A percentile compares a stretch with the other conserved stretches of the same genome.
These are phyloP conservation scores for Populus hybrid DNA, from an alignment of 441 rosid species.

Conservation along the genomic window DNA sequence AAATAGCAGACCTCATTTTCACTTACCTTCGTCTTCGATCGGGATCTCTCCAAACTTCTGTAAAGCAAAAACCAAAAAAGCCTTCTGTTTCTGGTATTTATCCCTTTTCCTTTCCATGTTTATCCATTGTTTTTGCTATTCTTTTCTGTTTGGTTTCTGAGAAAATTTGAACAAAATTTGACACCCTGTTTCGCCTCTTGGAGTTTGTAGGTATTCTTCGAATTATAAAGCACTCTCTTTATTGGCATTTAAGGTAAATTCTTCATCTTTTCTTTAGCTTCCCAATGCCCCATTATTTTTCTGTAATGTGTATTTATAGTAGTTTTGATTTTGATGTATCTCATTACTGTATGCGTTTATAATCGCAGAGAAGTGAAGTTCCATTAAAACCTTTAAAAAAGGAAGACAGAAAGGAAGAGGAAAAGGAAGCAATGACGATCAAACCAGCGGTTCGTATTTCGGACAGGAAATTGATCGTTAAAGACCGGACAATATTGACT, in stretches of 20 bases:
- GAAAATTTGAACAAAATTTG: neutral
- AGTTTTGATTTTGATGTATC: no score
- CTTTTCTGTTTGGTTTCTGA: neutral
- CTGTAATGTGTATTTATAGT: neutral
- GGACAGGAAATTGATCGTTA: constrained; percentile 61
- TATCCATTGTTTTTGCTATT: neutral
- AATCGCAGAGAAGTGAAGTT: no score
- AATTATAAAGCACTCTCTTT: constrained; percentile 24
- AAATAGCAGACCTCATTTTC: constrained; percentile 39
- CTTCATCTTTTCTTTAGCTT: neutral
- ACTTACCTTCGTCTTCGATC: constrained; percentile 26
- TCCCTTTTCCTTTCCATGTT: neutral
- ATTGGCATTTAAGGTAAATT: constrained; percentile 46
- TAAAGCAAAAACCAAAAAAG: constrained; percentile 4
- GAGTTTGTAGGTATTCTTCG: constrained; percentile 38
- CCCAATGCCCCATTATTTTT: neutral
- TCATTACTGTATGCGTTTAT: no score
- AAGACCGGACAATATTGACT: constrained; percentile 50
- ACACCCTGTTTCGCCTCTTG: constrained; percentile 25
- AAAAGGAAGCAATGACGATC: constrained; percentile 59
- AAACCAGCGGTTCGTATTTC: constrained; percentile 71
- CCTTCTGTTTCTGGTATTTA: constrained; percentile 31
- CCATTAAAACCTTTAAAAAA: no score
- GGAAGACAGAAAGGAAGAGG: neutral
- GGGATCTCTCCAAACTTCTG: neutral